Evolutionary conservation across 1,284 basidiomycete species (phyloP).

Genomic region (Boletus albobrunnescens): DNA sequence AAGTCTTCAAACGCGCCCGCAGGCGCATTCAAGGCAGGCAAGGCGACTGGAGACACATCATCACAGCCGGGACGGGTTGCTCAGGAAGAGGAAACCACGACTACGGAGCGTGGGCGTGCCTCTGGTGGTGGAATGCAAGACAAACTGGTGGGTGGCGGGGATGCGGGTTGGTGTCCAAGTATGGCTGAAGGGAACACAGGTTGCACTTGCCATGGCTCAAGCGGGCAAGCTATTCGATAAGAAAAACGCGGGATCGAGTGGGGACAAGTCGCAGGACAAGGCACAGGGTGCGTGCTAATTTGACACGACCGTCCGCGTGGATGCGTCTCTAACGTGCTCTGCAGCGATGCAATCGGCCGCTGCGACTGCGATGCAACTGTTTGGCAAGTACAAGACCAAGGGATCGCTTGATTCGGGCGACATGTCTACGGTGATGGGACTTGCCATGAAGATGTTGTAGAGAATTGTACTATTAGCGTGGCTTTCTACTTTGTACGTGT

Average conservation of each 20-base stretch:
- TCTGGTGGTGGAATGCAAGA: conserved; percentile 29
- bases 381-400: conserved; percentile 25
- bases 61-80: not conserved
- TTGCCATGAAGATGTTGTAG: conserved; percentile 28
- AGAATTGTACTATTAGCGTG: not conserved
- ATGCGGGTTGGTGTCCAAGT: not conserved
- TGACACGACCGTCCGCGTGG: not conserved
- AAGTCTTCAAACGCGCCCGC: conserved; percentile 13
- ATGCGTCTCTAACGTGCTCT: not conserved
- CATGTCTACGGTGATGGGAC: conserved; percentile 27
- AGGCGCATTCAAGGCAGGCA: conserved; percentile 17
- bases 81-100: conserved; percentile 7
- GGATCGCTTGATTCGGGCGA: conserved; percentile 30
- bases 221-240: conserved; percentile 35
- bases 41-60: conserved; percentile 1
- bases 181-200: conserved; percentile 15
- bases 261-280: conserved; percentile 20
- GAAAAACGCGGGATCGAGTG: conserved; percentile 26
- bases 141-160: conserved; percentile 27
- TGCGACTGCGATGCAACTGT: conserved; percentile 30
- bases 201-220: conserved; percentile 33
- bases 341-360: conserved; percentile 35
- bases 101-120: conserved; percentile 3
- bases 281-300: conserved; percentile 24
- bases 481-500: too few relatives aligned